A percentile compares a stretch with the other conserved stretches of the same genome.
These are phyloP conservation scores for Trichoderma virens DNA, from an alignment of 495 filamentous ascomycete species.

Conservation along the genomic window DNA sequence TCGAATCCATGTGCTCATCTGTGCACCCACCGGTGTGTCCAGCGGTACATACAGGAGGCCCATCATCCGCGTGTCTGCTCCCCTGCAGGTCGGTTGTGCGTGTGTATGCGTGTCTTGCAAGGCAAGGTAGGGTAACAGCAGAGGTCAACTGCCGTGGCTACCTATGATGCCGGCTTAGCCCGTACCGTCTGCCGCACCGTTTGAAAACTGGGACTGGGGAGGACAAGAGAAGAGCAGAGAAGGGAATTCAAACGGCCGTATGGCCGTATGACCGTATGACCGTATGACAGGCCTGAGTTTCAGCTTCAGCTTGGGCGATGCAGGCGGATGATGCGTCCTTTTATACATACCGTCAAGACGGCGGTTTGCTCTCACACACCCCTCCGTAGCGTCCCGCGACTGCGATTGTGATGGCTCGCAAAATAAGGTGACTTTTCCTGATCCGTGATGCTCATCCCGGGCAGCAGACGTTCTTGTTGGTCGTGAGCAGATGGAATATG, in stretches of 20 bases:
- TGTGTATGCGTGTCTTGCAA: neutral
- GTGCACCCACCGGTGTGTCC: neutral
- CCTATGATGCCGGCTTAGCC: neutral
- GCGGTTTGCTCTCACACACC: neutral
- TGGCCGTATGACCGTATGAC: neutral
- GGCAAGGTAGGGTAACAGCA: neutral
- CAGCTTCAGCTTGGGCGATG: neutral
- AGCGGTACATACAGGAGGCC: neutral
- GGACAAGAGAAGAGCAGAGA: neutral
- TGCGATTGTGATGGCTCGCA: conserved; percentile 4
- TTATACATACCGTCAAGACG: neutral
- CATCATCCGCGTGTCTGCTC: neutral
- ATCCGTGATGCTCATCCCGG: neutral
- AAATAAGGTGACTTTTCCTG: neutral
- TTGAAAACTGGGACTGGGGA: neutral
- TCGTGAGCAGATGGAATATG: conserved; percentile 2
- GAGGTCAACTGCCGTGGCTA: neutral
- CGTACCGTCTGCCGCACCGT: neutral
- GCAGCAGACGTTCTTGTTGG: neutral
- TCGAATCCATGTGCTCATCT: neutral
- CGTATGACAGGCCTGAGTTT: neutral
- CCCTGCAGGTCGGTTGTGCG: neutral
- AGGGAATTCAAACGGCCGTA: neutral
- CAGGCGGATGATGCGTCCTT: neutral
- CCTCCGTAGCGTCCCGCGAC: neutral